phyloP scores from a whole-genome alignment of 139 green algal species.

The Chlorella sp. region DNA sequence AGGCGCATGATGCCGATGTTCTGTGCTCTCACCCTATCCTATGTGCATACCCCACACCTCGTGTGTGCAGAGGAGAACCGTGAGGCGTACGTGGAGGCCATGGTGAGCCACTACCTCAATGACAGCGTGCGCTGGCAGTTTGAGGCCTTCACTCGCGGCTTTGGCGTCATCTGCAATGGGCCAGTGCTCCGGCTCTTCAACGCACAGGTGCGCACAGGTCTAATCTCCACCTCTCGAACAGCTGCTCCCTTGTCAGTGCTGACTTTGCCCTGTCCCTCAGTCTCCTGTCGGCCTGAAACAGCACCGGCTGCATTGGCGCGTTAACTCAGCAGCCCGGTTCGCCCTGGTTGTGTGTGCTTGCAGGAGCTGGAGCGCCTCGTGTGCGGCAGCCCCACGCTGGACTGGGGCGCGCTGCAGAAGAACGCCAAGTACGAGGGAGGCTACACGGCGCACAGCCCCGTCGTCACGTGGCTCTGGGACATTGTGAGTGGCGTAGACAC shows the following conservation, averaged over 20 bases:
- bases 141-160: constrained; percentile 76
- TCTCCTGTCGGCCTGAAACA: too few relatives aligned
- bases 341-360: neutral
- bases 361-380: constrained; percentile 85
- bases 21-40: too few relatives aligned
- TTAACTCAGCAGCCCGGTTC: neutral
- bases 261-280: too few relatives aligned
- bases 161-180: constrained; percentile 80
- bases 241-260: too few relatives aligned
- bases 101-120: constrained; percentile 71
- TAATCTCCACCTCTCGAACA: too few relatives aligned
- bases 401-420: constrained; percentile 79
- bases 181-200: constrained; percentile 84
- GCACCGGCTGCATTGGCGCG: too few relatives aligned
- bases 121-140: constrained; percentile 59
- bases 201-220: constrained; percentile 30
- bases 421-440: constrained; percentile 84
- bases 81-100: constrained; percentile 70
- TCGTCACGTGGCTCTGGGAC: constrained; percentile 82
- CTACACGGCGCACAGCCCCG: constrained; percentile 43
- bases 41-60: too few relatives aligned
- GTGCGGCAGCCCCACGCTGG: constrained; percentile 83
- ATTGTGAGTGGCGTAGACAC: constrained; percentile 28
- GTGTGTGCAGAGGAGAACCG: constrained; percentile 78
- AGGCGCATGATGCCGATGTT: neutral